Conservation (phyloP, 75 land plant species). For the Cupressus sempervirens region DNA sequence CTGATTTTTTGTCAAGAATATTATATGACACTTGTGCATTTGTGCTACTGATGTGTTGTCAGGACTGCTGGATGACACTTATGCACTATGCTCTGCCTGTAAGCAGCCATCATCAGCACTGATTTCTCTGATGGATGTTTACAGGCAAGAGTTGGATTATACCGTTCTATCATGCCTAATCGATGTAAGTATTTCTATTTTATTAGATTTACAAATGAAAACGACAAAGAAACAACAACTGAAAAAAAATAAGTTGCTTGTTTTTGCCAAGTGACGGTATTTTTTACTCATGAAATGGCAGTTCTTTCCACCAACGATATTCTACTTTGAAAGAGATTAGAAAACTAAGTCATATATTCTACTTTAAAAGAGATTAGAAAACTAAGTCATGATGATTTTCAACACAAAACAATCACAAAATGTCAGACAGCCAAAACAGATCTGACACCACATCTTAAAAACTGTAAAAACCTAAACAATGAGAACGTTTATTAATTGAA, state of each 20-base stretch:
- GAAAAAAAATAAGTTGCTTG: no score
- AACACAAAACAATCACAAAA: neutral
- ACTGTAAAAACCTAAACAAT: neutral
- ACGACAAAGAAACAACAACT: no score
- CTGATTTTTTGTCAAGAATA: neutral
- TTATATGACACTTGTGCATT: no score
- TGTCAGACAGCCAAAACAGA: neutral
- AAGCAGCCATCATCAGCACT: conserved; percentile 60
- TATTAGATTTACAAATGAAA: no score
- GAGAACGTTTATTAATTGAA: neutral
- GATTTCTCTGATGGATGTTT: conserved; percentile 73
- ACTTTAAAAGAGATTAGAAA: neutral
- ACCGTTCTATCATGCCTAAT: conserved; percentile 70
- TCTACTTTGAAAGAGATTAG: neutral
- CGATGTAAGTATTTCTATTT: conserved; percentile 35
- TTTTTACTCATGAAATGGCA: neutral
- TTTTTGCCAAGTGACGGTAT: no score
- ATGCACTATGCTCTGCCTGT: conserved; percentile 73
- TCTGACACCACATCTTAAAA: neutral
- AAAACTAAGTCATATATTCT: neutral
- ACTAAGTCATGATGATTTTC: neutral
- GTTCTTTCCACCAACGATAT: neutral
- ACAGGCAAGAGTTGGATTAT: conserved; percentile 60
- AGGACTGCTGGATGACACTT: conserved; percentile 90
- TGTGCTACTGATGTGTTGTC: conserved; percentile 1